Conservation (phyloP, 768 basidiomycete genomes). For the Tylopilus intermedius region DNA sequence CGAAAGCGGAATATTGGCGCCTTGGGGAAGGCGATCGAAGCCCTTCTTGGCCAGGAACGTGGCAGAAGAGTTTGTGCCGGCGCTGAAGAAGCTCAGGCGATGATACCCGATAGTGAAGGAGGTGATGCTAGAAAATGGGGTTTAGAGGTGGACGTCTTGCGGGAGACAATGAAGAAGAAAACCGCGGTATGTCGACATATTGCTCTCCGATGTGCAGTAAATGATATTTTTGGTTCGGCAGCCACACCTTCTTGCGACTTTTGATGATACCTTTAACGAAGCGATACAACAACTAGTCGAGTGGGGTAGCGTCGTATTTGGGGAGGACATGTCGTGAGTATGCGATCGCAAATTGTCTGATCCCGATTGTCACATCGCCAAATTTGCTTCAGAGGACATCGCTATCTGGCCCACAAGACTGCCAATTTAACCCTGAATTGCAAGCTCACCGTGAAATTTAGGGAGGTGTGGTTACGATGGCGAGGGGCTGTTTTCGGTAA, state of each 20-base stretch:
- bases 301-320: constrained; percentile 69
- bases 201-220: constrained; percentile 6
- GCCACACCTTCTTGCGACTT: constrained; percentile 52
- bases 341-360: constrained; percentile 23
- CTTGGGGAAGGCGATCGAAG: constrained; percentile 69
- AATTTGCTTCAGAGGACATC: constrained; percentile 50
- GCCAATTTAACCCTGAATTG: constrained; percentile 66
- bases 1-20: constrained; percentile 69
- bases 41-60: constrained; percentile 55
- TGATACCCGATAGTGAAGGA: constrained; percentile 43
- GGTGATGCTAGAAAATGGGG: constrained; percentile 80
- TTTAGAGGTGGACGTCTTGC: constrained; percentile 52
- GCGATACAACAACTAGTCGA: constrained; percentile 72
- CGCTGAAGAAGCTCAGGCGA: constrained; percentile 28
- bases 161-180: constrained; percentile 53
- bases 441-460: constrained; percentile 55
- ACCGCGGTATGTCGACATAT: constrained; percentile 42
- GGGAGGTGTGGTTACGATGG: constrained; percentile 69
- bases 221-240: constrained; percentile 29
- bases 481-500: constrained; percentile 58
- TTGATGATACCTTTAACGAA: constrained; percentile 72
- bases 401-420: constrained; percentile 71
- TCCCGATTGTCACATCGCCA: constrained; percentile 19
- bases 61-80: constrained; percentile 63
- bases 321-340: constrained; percentile 60